These are phyloP conservation scores for Mycena chlorophos DNA, from an alignment of 768 basidiomycete species.

Conservation along the genomic window DNA sequence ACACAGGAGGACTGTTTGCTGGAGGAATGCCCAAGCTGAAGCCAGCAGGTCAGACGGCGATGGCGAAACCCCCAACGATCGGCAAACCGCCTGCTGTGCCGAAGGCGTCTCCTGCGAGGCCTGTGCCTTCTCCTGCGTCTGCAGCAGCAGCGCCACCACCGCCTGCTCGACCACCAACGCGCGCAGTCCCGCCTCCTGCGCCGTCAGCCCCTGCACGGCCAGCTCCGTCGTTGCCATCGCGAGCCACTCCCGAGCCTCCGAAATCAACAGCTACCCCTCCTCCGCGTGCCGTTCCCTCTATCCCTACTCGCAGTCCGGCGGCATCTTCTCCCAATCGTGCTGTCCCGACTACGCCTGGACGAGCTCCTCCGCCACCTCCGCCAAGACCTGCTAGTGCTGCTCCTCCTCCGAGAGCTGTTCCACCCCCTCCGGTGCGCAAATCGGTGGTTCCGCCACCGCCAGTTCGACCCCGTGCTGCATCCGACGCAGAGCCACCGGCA, in stretches of 20 bases:
- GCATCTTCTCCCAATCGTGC: constrained; percentile 32
- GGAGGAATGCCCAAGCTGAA: constrained; percentile 91
- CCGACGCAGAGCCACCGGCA: constrained; percentile 40
- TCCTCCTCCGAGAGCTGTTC: constrained; percentile 34
- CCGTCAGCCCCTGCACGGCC: constrained; percentile 40
- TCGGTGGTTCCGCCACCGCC: constrained; percentile 33
- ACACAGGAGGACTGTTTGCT: constrained; percentile 64
- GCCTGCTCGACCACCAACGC: constrained; percentile 27
- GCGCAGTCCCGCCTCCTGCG: constrained; percentile 36
- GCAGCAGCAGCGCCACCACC: constrained; percentile 40
- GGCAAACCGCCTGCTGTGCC: constrained; percentile 71
- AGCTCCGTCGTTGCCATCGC: constrained; percentile 43
- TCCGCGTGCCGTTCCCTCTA: constrained; percentile 30
- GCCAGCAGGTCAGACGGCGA: constrained; percentile 62
- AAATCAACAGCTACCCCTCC: constrained; percentile 21
- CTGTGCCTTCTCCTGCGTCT: constrained; percentile 27
- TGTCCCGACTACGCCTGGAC: constrained; percentile 37
- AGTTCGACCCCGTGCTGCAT: constrained; percentile 44
- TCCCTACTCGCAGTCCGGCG: constrained; percentile 32
- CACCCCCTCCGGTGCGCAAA: constrained; percentile 41
- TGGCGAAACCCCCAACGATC: constrained; percentile 62
- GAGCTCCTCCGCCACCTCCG: constrained; percentile 47
- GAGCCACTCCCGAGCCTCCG: constrained; percentile 31
- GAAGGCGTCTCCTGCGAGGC: constrained; percentile 33
- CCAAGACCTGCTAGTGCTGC: constrained; percentile 42